phyloP scores from a whole-genome alignment of 208 protist species.

The Leishmania martiniquensis region DNA sequence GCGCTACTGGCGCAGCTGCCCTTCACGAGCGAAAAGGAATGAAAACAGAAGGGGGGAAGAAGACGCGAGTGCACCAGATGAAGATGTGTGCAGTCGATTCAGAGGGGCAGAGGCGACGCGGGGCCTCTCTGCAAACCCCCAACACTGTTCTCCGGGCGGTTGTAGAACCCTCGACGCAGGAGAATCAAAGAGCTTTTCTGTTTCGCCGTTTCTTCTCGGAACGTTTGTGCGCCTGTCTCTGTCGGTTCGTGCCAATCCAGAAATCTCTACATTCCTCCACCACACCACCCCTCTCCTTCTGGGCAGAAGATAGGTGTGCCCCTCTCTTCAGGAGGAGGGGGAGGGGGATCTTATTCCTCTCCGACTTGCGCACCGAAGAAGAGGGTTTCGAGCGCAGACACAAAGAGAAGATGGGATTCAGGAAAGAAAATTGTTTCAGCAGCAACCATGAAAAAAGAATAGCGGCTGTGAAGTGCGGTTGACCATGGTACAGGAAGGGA shows the following conservation, averaged over 20 bases:
- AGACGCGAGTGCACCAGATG: not conserved
- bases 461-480: not conserved
- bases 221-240: not conserved
- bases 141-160: not conserved
- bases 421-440: not conserved
- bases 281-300: not conserved
- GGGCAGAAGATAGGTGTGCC: not conserved
- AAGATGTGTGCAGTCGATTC: not conserved
- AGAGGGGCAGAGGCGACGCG: not conserved
- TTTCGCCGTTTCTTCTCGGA: not conserved
- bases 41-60: not conserved
- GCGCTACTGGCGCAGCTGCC: no score
- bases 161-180: not conserved
- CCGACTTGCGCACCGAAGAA: constrained; percentile 11
- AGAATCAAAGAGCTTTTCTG: not conserved
- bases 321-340: constrained; percentile 1
- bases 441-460: not conserved
- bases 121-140: not conserved
- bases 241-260: not conserved
- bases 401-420: constrained; percentile 19
- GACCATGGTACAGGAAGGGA: not conserved
- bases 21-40: no score
- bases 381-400: constrained; percentile 14
- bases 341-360: not conserved
- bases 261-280: not conserved